Evolutionary conservation across 768 basidiomycete genomes (phyloP).

Genomic region (Lentinula lateritia): DNA sequence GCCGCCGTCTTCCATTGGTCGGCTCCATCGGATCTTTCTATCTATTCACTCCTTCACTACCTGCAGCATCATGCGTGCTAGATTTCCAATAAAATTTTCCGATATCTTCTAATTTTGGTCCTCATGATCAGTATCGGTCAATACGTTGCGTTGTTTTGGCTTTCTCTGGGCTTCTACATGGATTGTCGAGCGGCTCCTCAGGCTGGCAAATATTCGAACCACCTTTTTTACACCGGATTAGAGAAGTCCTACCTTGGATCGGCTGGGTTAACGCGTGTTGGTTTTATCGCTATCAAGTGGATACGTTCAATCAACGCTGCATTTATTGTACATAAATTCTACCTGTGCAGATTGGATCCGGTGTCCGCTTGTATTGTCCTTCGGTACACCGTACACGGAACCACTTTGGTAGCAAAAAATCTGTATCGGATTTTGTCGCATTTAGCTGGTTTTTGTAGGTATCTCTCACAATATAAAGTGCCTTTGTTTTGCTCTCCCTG

Average conservation of each 20-base stretch:
- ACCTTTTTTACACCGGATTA: no score
- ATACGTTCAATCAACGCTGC: neutral
- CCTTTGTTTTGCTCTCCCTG: neutral
- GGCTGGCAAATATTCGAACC: no score
- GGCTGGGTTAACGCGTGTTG: no score
- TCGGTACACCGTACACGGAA: neutral
- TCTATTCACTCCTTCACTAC: neutral
- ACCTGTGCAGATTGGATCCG: neutral
- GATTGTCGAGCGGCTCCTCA: no score
- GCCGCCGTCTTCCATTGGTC: neutral
- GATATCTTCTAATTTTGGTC: neutral
- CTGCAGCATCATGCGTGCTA: neutral
- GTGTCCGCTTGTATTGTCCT: neutral
- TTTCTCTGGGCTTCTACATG: neutral
- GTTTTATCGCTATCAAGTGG: no score
- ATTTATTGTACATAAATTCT: neutral
- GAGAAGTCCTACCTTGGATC: no score
- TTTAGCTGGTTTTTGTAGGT: neutral
- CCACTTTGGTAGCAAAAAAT: neutral
- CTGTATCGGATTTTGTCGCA: neutral
- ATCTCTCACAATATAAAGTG: neutral
- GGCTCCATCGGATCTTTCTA: neutral
- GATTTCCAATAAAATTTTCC: neutral
- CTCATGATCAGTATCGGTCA: neutral
- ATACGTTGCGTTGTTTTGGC: neutral